Conservation (phyloP, 2,329 filamentous ascomycete genomes). For the Dactylellina sp. region DNA sequence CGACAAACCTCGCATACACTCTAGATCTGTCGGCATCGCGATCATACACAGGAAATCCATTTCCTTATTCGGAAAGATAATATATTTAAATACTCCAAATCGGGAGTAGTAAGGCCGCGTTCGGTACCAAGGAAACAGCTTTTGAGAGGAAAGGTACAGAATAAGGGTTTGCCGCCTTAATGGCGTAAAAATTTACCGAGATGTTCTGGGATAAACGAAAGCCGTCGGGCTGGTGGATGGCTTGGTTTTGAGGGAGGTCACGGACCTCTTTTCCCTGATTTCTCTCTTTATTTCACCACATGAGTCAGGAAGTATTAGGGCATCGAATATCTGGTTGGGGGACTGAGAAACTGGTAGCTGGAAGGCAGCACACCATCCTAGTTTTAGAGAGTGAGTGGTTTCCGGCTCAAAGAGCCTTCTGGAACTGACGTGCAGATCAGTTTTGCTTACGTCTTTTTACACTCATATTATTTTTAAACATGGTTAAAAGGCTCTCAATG, state of each 20-base stretch:
- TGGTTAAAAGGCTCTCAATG: slow-evolving; percentile 5
- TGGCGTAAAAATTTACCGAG: slow-evolving; percentile 25
- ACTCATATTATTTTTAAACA: slow-evolving; percentile 8
- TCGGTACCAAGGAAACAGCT: slow-evolving; percentile 3
- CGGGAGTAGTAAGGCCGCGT: slow-evolving; percentile 34
- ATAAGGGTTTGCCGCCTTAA: slow-evolving; percentile 14
- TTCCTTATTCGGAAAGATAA: slow-evolving; percentile 20
- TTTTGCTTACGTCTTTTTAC: slow-evolving; percentile 11
- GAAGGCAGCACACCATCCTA: slow-evolving; percentile 41
- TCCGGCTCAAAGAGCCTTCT: slow-evolving; percentile 6
- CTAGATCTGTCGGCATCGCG: slow-evolving; percentile 7
- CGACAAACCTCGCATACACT: slow-evolving; percentile 32
- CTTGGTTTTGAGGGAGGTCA: slow-evolving; percentile 25
- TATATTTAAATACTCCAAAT: slow-evolving; percentile 15
- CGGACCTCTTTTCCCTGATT: slow-evolving; percentile 7
- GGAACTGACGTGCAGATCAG: slow-evolving; percentile 11
- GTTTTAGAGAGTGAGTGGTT: background rate
- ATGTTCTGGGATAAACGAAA: slow-evolving; percentile 39
- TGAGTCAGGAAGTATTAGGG: slow-evolving; percentile 22
- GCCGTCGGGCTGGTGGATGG: slow-evolving; percentile 45
- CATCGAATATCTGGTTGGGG: slow-evolving; percentile 6
- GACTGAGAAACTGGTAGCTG: slow-evolving; percentile 22
- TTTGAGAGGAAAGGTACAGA: slow-evolving; percentile 9
- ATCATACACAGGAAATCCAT: slow-evolving; percentile 29
- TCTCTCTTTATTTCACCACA: slow-evolving; percentile 5